These are phyloP conservation scores for Pyropia yezoensis DNA, from an alignment of 23 red algal species.

Conservation along the genomic window DNA sequence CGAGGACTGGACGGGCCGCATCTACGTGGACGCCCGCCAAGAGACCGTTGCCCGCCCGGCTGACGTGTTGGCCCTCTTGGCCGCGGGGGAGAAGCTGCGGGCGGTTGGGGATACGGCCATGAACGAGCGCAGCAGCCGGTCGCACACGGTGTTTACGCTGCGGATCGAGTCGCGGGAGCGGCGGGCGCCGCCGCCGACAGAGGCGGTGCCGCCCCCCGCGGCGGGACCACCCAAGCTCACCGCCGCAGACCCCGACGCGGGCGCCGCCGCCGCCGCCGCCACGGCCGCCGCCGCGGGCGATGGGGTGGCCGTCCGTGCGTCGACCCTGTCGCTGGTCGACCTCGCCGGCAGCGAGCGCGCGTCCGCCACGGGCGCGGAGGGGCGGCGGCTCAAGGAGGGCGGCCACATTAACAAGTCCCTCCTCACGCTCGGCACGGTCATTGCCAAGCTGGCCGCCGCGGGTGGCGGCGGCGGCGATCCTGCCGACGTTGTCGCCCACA, in stretches of 20 bases:
- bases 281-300: constrained; percentile 8
- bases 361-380: constrained; percentile 67
- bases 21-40: constrained; percentile 84
- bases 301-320: constrained; percentile 59
- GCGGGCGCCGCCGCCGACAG: background rate
- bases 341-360: constrained; percentile 86
- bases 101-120: constrained; percentile 87
- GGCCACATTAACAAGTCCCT: constrained; percentile 93
- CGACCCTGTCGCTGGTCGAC: constrained; percentile 80
- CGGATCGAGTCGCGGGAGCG: constrained; percentile 83
- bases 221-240: background rate
- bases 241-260: constrained; percentile 2
- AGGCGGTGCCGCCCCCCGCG: too few species aligned
- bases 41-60: constrained; percentile 56
- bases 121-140: constrained; percentile 90
- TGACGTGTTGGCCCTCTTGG: constrained; percentile 62
- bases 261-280: background rate
- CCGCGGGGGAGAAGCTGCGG: constrained; percentile 42
- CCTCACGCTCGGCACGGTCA: constrained; percentile 86
- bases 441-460: constrained; percentile 66
- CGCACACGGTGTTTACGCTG: constrained; percentile 93
- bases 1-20: constrained; percentile 77
- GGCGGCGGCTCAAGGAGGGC: constrained; percentile 77
- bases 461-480: background rate
- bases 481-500: constrained; percentile 51